A percentile compares a stretch with the other conserved stretches of the same genome.
These are phyloP conservation scores for Penicillium corylophilum DNA, from an alignment of 2,329 filamentous ascomycete species.

Conservation along the genomic window DNA sequence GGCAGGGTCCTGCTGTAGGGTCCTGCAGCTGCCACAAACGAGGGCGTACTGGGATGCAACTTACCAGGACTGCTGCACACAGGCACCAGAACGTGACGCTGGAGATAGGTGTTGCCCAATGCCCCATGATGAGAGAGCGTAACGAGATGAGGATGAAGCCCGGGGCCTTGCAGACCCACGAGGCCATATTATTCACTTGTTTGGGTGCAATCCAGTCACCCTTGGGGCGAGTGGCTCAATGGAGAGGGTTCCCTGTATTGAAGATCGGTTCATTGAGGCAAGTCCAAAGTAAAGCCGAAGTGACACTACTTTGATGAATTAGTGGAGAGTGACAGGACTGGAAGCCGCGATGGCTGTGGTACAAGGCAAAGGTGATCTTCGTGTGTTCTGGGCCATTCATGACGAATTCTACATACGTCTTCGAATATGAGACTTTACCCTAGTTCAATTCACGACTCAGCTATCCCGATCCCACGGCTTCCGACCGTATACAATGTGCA, in stretches of 20 bases:
- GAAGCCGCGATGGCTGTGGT: neutral
- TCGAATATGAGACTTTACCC: neutral
- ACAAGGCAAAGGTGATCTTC: neutral
- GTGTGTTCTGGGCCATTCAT: neutral
- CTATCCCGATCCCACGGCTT: slow-evolving; percentile 31
- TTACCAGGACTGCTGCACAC: slow-evolving; percentile 20
- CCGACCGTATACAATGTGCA: slow-evolving; percentile 34
- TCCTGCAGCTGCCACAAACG: slow-evolving; percentile 12
- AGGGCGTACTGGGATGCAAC: slow-evolving; percentile 19
- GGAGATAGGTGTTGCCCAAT: slow-evolving; percentile 5
- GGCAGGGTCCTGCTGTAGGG: slow-evolving; percentile 7
- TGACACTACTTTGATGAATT: neutral
- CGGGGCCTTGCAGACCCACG: slow-evolving; percentile 1
- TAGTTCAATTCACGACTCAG: slow-evolving; percentile 27
- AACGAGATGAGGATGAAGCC: neutral
- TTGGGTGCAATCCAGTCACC: neutral
- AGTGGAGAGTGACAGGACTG: neutral
- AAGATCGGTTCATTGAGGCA: neutral
- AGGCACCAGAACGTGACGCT: slow-evolving; percentile 12
- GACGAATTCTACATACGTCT: neutral
- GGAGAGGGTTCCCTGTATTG: neutral
- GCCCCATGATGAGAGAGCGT: slow-evolving; percentile 7
- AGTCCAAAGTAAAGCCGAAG: neutral
- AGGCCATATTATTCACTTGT: slow-evolving; percentile 14
- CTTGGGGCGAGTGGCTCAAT: neutral